A percentile compares a stretch with the other conserved stretches of the same genome.
Conservation (phyloP, 2,329 filamentous ascomycete species). For the Arthroderma uncinatum region DNA sequence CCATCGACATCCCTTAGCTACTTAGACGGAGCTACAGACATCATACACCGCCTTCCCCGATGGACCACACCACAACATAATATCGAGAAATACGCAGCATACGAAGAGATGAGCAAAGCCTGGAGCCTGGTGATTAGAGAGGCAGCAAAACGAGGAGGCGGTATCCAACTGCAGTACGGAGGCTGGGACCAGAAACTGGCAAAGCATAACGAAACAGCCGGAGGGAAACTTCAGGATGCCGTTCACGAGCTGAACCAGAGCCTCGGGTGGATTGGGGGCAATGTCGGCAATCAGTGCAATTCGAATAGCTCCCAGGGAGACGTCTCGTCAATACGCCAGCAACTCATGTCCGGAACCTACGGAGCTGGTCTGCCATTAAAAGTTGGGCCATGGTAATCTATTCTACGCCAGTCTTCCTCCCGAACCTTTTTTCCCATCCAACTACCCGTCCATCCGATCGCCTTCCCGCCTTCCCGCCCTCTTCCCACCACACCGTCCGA, state of each 20-base stretch:
- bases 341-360: conserved; percentile 47
- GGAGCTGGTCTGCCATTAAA: conserved; percentile 44
- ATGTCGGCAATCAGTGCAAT: conserved; percentile 9
- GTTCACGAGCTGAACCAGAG: conserved; percentile 64
- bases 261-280: conserved; percentile 64
- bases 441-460: conserved; percentile 9
- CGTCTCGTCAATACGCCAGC: conserved; percentile 42
- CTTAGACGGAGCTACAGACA: conserved; percentile 76
- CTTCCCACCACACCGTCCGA: conserved; percentile 6
- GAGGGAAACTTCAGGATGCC: conserved; percentile 68
- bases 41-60: conserved; percentile 79
- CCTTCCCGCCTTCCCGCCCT: conserved; percentile 8
- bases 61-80: conserved; percentile 85
- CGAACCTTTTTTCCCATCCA: background rate
- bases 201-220: conserved; percentile 79
- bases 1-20: conserved; percentile 74
- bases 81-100: conserved; percentile 86
- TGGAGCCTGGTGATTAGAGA: conserved; percentile 89
- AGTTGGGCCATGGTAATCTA: conserved; percentile 44
- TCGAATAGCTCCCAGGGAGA: conserved; percentile 28
- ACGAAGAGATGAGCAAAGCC: conserved; percentile 88
- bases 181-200: conserved; percentile 83
- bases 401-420: background rate
- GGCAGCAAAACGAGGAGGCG: conserved; percentile 78
- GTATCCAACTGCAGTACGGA: conserved; percentile 77